Evolutionary conservation across 1,284 basidiomycete species (phyloP).

Genomic region (Puccinia triticina): DNA sequence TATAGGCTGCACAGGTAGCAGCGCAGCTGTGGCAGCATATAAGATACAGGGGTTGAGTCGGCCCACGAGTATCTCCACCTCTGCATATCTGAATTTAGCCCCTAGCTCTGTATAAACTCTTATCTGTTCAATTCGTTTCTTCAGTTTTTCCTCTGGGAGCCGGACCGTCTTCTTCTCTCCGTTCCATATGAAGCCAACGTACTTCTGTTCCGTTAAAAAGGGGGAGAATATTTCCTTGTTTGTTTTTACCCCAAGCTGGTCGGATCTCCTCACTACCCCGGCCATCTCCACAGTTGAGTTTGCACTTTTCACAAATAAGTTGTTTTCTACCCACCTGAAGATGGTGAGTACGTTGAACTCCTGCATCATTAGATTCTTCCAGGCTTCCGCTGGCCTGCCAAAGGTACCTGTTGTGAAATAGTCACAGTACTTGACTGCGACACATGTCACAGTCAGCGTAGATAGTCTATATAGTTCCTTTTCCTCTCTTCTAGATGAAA

Average conservation of each 20-base stretch:
- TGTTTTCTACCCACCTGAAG: too few relatives aligned
- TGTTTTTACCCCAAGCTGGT: background rate
- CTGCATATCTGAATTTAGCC: too few relatives aligned
- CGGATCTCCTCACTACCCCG: background rate
- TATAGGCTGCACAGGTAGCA: conserved; percentile 21
- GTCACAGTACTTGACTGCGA: too few relatives aligned
- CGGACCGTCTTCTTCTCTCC: too few relatives aligned
- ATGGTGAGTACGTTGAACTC: background rate
- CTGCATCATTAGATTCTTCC: conserved; percentile 15
- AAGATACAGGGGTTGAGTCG: background rate
- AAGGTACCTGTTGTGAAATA: too few relatives aligned
- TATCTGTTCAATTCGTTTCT: too few relatives aligned
- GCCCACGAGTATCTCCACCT: background rate
- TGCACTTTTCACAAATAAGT: conserved; percentile 5
- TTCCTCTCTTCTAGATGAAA: too few relatives aligned
- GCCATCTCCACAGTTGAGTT: background rate
- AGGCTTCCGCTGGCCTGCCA: background rate
- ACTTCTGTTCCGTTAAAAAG: background rate
- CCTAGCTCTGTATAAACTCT: too few relatives aligned
- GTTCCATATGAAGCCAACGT: too few relatives aligned
- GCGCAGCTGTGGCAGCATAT: background rate
- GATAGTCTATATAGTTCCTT: too few relatives aligned
- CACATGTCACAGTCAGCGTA: too few relatives aligned
- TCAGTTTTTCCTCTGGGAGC: too few relatives aligned
- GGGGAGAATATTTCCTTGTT: conserved; percentile 15